Conservation (phyloP, 176 grass and related monocot species). For the Bolboschoenus planiculmis region DNA sequence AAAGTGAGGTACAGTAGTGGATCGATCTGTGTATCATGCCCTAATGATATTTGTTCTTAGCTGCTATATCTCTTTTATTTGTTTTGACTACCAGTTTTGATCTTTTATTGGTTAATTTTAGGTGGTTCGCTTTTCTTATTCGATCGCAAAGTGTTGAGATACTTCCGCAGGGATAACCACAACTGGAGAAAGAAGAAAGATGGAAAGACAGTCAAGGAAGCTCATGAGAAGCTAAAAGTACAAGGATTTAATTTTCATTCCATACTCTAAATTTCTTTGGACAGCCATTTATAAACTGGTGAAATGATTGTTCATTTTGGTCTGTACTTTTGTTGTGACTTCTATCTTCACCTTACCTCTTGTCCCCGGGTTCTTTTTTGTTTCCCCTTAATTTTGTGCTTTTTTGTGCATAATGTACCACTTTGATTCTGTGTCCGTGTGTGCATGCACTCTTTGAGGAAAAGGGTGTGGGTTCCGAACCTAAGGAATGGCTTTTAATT, state of each 20-base stretch:
- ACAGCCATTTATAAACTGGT: not conserved
- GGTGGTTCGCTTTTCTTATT: slow-evolving; percentile 81
- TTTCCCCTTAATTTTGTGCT: not conserved
- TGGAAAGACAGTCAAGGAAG: slow-evolving; percentile 85
- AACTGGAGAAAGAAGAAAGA: slow-evolving; percentile 92
- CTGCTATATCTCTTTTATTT: not conserved
- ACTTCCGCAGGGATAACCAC: slow-evolving; percentile 83
- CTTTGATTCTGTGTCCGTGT: not conserved
- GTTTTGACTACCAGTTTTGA: not conserved
- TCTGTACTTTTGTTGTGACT: not conserved
- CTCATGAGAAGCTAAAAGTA: slow-evolving; percentile 83
- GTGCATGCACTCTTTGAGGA: not conserved
- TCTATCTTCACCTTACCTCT: not conserved
- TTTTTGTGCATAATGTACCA: not conserved
- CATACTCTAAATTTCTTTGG: not conserved
- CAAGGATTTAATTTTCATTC: not conserved
- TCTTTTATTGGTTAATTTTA: slow-evolving; percentile 24
- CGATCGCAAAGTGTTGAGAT: slow-evolving; percentile 84
- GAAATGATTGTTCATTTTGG: not conserved
- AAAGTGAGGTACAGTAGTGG: not conserved
- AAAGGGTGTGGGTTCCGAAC: not conserved
- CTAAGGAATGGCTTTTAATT: not conserved
- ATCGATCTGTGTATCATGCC: not conserved
- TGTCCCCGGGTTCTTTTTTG: not conserved
- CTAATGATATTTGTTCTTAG: not conserved